Evolutionary conservation across 2,329 filamentous ascomycete species (phyloP).

Genomic region (Apiospora phragmitis): DNA sequence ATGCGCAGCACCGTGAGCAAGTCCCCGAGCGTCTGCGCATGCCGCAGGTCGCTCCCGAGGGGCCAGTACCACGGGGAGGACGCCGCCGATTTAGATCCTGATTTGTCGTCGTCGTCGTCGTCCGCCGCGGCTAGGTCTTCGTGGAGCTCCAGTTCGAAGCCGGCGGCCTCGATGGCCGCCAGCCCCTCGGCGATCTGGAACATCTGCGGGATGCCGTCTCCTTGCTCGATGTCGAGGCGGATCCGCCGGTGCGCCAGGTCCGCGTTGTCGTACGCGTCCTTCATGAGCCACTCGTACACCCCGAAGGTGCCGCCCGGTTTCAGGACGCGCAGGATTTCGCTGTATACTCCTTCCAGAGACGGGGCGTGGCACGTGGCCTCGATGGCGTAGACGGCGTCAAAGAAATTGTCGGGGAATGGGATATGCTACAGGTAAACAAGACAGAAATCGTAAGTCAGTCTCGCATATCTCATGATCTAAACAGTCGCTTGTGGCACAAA

Average conservation of each 20-base stretch:
- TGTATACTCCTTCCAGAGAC: constrained; percentile 70
- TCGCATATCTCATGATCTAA: background rate
- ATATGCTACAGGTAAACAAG: constrained; percentile 55
- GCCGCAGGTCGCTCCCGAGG: constrained; percentile 64
- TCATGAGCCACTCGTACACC: constrained; percentile 83
- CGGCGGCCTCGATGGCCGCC: constrained; percentile 65
- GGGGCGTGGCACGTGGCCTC: constrained; percentile 78
- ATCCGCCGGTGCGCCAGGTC: constrained; percentile 68
- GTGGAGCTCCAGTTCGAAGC: constrained; percentile 66
- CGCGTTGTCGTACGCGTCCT: constrained; percentile 69
- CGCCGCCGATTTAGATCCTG: constrained; percentile 19
- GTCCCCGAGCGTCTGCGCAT: constrained; percentile 61
- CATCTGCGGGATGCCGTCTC: constrained; percentile 79
- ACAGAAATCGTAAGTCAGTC: background rate
- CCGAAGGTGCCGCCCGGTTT: constrained; percentile 77
- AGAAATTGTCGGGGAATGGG: constrained; percentile 69
- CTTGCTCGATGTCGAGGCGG: constrained; percentile 73
- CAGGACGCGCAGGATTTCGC: constrained; percentile 71
- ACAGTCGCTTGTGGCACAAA: background rate
- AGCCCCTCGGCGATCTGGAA: constrained; percentile 68
- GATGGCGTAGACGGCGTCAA: constrained; percentile 77
- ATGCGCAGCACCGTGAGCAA: constrained; percentile 66
- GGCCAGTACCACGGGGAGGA: constrained; percentile 73
- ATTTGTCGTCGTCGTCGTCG: constrained; percentile 37
- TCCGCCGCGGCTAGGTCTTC: constrained; percentile 69